Evolutionary conservation across 1,284 basidiomycete genomes (phyloP).

Genomic region (Fistulinella cinereoalba): DNA sequence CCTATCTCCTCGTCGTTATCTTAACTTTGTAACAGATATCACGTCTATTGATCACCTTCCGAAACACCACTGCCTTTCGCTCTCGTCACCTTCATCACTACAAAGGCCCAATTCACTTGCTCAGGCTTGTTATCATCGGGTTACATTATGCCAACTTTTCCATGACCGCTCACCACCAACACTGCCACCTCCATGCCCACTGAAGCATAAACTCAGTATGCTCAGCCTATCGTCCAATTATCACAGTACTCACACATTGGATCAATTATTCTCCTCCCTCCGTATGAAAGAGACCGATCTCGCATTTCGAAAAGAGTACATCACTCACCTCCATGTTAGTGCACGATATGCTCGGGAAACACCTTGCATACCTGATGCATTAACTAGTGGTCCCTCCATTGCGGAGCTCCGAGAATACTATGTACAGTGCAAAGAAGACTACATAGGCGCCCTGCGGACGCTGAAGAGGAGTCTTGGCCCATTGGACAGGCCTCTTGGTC

Average conservation of each 20-base stretch:
- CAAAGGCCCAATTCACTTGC: too few species aligned
- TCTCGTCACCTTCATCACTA: too few species aligned
- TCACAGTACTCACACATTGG: background rate
- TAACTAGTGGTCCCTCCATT: too few species aligned
- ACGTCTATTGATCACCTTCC: background rate
- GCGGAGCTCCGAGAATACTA: background rate
- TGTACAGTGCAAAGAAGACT: background rate
- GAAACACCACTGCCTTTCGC: background rate
- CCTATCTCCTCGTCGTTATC: background rate
- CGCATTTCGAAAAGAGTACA: background rate
- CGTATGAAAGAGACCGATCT: background rate
- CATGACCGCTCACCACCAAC: background rate
- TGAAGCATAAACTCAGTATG: background rate
- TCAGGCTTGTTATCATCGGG: too few species aligned
- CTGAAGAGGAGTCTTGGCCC: background rate
- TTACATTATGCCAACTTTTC: too few species aligned
- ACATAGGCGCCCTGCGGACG: background rate
- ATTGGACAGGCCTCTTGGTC: too few species aligned
- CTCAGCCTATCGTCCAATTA: too few species aligned
- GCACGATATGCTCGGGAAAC: background rate
- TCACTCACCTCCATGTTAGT: background rate
- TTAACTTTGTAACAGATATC: background rate
- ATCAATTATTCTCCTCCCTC: background rate
- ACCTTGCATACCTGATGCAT: background rate
- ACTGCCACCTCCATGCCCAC: background rate